These are phyloP conservation scores for Filosporella fistucella DNA, from an alignment of 495 filamentous ascomycete species.

Conservation along the genomic window DNA sequence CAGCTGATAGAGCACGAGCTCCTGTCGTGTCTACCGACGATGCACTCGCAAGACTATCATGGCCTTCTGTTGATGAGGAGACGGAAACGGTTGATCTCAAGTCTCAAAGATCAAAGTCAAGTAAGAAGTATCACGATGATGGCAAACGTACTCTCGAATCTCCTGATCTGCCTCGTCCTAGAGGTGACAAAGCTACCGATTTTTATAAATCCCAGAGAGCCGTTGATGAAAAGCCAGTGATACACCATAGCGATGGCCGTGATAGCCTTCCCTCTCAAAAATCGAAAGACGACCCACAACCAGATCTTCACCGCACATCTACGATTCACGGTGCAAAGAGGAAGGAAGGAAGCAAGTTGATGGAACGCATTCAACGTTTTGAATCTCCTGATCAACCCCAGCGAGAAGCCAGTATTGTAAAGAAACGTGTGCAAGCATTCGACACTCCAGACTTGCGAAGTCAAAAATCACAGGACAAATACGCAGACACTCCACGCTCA, in stretches of 20 bases:
- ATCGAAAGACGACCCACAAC: constrained; percentile 1
- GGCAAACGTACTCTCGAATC: not conserved
- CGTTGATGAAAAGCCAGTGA: not conserved
- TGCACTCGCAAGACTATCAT: constrained; percentile 40
- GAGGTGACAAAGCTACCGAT: constrained; percentile 3
- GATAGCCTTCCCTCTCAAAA: constrained; percentile 16
- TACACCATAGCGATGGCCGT: not conserved
- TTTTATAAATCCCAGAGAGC: constrained; percentile 2
- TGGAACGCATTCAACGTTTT: constrained; percentile 17
- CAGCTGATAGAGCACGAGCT: constrained; percentile 5
- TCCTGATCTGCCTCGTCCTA: constrained; percentile 1
- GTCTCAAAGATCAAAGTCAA: constrained; percentile 13
- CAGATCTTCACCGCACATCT: constrained; percentile 14
- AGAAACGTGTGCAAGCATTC: not conserved
- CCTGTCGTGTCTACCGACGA: constrained; percentile 42
- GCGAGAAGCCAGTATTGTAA: not conserved
- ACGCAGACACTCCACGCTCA: too few species aligned
- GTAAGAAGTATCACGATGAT: constrained; percentile 4
- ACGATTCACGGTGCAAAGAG: constrained; percentile 3
- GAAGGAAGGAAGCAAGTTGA: constrained; percentile 15
- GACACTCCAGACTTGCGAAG: constrained; percentile 1
- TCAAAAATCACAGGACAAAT: too few species aligned
- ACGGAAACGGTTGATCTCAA: constrained; percentile 25
- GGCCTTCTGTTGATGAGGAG: constrained; percentile 48
- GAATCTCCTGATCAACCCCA: constrained; percentile 18